phyloP scores from a whole-genome alignment of 148 eudicot species.

The Rhododendron molle region DNA sequence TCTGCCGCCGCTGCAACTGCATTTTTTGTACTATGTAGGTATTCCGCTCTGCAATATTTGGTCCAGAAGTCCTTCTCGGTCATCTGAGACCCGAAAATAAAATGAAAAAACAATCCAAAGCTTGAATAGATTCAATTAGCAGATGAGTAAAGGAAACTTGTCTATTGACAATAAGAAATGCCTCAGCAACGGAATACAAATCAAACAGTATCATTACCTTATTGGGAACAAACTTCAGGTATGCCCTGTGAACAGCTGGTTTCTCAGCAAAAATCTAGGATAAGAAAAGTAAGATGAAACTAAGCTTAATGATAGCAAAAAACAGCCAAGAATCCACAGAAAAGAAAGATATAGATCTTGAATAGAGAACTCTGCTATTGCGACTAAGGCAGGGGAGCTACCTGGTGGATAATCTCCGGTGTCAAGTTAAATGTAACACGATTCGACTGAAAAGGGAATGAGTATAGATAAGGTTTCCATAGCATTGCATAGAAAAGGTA shows the following conservation, averaged over 20 bases:
- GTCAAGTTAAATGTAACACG: slow-evolving; percentile 89
- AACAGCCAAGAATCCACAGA: neutral
- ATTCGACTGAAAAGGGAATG: slow-evolving; percentile 60
- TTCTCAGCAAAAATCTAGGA: slow-evolving; percentile 97
- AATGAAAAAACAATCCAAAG: neutral
- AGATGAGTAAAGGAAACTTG: neutral
- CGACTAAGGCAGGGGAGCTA: slow-evolving; percentile 10
- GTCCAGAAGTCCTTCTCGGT: slow-evolving; percentile 91
- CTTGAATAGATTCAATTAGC: neutral
- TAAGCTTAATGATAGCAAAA: neutral
- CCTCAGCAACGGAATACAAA: neutral
- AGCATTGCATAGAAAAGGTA: neutral
- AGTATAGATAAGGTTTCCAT: neutral
- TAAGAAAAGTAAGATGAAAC: neutral
- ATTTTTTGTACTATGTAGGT: slow-evolving; percentile 88
- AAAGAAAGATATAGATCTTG: neutral
- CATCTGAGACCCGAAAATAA: slow-evolving; percentile 47
- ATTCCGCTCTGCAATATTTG: slow-evolving; percentile 94
- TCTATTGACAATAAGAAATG: neutral
- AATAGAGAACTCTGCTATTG: neutral
- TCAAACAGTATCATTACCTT: slow-evolving; percentile 47
- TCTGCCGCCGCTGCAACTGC: slow-evolving; percentile 95
- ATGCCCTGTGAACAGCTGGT: slow-evolving; percentile 95
- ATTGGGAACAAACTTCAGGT: slow-evolving; percentile 69
- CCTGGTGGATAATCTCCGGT: slow-evolving; percentile 97